Evolutionary conservation across 129 eudicot genomes (phyloP), one percentile per base, ranked within the genome.

Genomic region (Chrysanthemum seticuspe): DNA sequence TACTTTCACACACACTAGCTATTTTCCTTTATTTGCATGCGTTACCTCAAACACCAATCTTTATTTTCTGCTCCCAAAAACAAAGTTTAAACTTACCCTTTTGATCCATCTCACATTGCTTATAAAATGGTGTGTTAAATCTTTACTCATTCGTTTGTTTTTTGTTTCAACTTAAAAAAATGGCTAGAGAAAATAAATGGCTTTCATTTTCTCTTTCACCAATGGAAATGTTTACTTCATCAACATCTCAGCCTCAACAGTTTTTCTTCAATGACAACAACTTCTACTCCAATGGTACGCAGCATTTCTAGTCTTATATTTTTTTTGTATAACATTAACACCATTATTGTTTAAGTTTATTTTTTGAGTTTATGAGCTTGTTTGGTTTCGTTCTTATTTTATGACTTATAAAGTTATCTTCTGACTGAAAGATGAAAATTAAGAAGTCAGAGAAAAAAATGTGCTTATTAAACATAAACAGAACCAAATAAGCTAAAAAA

Each of bases 181-280:
- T 90, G 97, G 94, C 97, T 9, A 87, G 88, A 10, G 97, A 82
- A 31, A 80, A 62, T 74, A 85, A 82, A 61, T 82, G 86, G 86
- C 80, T 85, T 11, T 85, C 90, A 11, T 85, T 85, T 68, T 85
- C 90, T 19, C 68, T 85, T 0, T 82, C 84, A 27, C 76, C 89
- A 9, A 82, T 87, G 96, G 96, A 87, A 45, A 82, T 89, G 90
- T 72, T 87, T 45, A 63, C 68, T 65, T 70, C 83, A 0, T 71
- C 85, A 1, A 60, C 80, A 52, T 53, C 90, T 11, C 78, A 74
- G 12, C 63, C 78, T 7, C 84, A 85, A 25, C 89, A 82, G 19
- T 82, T 73, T 82, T 89, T 79, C 82, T 85, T 81, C 74, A 76
- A 80, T 75, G 97, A 91, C 65, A 74, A 88, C 83, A 74, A 88